phyloP scores from a whole-genome alignment of 2,329 filamentous ascomycete genomes.

The Lecanicillium sp. region DNA sequence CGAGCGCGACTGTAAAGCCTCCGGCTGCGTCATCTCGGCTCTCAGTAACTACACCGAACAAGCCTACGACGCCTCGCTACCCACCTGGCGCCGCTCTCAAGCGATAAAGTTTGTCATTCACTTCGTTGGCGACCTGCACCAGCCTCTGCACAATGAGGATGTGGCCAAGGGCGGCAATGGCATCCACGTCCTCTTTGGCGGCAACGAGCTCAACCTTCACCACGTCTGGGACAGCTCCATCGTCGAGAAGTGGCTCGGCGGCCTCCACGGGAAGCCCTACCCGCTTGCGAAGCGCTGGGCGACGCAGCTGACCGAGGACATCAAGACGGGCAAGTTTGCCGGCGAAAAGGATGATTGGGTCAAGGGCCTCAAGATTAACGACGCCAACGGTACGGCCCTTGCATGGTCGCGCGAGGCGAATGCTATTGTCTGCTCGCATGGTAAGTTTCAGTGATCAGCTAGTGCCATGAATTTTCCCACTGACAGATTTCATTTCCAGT shows the following conservation, averaged over 20 bases:
- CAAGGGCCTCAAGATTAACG: slow-evolving; percentile 47
- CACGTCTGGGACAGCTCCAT: slow-evolving; percentile 69
- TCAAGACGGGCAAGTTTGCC: slow-evolving; percentile 50
- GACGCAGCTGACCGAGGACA: slow-evolving; percentile 46
- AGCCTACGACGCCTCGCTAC: slow-evolving; percentile 41
- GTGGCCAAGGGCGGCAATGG: slow-evolving; percentile 61
- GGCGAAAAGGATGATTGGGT: slow-evolving; percentile 48
- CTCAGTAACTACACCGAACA: slow-evolving; percentile 56
- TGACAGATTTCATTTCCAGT: slow-evolving; percentile 38
- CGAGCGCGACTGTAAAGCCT: slow-evolving; percentile 54
- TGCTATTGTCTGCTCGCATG: slow-evolving; percentile 54
- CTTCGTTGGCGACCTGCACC: slow-evolving; percentile 65
- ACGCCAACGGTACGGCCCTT: slow-evolving; percentile 51
- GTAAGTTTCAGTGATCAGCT: slow-evolving; percentile 35
- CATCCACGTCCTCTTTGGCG: slow-evolving; percentile 58
- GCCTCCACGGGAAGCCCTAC: slow-evolving; percentile 43
- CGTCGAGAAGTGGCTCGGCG: slow-evolving; percentile 57
- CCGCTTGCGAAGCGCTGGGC: slow-evolving; percentile 50
- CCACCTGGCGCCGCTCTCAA: slow-evolving; percentile 43
- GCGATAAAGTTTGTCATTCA: slow-evolving; percentile 63
- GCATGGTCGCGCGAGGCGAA: slow-evolving; percentile 61
- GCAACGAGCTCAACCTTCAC: slow-evolving; percentile 57
- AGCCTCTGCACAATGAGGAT: slow-evolving; percentile 61
- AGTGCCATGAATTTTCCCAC: neutral
- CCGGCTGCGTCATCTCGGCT: slow-evolving; percentile 57